Conservation (phyloP, 163 green algal species). For the Chlamydomonas reinhardtii region DNA sequence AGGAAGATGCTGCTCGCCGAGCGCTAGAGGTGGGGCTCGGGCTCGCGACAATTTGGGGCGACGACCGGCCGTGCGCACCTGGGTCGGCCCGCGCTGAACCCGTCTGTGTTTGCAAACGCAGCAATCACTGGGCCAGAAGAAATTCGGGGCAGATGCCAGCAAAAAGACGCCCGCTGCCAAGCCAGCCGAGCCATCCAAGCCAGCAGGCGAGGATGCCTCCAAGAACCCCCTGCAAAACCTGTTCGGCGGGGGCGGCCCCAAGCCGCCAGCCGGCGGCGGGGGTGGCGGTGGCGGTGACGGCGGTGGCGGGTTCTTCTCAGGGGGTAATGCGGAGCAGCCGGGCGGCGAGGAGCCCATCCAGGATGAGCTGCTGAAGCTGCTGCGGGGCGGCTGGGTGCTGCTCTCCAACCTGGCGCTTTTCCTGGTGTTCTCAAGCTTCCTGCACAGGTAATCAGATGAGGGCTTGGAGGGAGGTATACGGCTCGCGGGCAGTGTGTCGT, state of each 20-base stretch:
- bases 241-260: constrained; percentile 19
- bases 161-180: constrained; percentile 28
- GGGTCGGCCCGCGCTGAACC: background rate
- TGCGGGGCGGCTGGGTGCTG: constrained; percentile 61
- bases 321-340: background rate
- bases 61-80: background rate
- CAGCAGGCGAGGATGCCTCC: background rate
- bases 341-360: constrained; percentile 44
- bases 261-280: background rate
- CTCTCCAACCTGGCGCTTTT: constrained; percentile 68
- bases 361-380: constrained; percentile 59
- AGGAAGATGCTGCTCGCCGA: constrained; percentile 39
- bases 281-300: constrained; percentile 6
- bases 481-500: too few species aligned
- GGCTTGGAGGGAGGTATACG: too few species aligned
- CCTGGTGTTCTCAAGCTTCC: constrained; percentile 64
- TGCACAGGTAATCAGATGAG: constrained; percentile 68
- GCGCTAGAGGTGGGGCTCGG: constrained; percentile 30
- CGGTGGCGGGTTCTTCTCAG: background rate
- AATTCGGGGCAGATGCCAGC: constrained; percentile 15
- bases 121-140: constrained; percentile 42
- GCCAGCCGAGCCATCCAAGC: constrained; percentile 38
- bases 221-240: constrained; percentile 48
- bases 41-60: background rate
- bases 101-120: background rate